phyloP scores from a whole-genome alignment of 805 yeast genomes.

The Candida stauntonica region DNA sequence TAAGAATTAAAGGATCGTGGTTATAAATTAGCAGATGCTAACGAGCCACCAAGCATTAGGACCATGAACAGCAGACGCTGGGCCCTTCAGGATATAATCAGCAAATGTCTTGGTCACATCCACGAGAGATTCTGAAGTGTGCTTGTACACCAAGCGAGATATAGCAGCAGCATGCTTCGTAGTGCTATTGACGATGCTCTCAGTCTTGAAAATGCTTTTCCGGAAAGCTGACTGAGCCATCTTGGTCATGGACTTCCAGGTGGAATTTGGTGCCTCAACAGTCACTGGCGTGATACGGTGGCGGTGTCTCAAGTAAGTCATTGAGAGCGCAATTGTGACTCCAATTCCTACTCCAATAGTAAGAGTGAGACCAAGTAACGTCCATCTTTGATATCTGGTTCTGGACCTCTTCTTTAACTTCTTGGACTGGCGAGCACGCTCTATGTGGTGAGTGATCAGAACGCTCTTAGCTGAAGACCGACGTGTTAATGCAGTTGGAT shows the following conservation, averaged over 20 bases:
- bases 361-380: conserved; percentile 18
- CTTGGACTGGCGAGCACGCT: conserved; percentile 11
- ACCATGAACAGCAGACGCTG: neutral
- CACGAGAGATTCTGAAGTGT: conserved; percentile 1
- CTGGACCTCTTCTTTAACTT: conserved; percentile 13
- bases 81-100: neutral
- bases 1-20: neutral
- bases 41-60: conserved; percentile 1
- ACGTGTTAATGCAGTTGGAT: neutral
- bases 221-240: conserved; percentile 1
- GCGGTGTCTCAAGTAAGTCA: conserved; percentile 6
- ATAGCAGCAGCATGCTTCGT: conserved; percentile 2
- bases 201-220: neutral
- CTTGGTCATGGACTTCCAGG: neutral
- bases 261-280: neutral
- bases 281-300: neutral
- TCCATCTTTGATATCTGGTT: conserved; percentile 6
- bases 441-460: conserved; percentile 14
- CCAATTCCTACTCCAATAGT: conserved; percentile 27
- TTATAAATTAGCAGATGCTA: neutral
- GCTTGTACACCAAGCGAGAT: conserved; percentile 13
- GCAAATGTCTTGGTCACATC: neutral
- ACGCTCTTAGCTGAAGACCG: conserved; percentile 8
- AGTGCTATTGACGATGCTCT: neutral
- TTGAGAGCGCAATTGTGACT: conserved; percentile 18